phyloP scores from a whole-genome alignment of 495 filamentous ascomycete species.

The Xylaria palmicola region DNA sequence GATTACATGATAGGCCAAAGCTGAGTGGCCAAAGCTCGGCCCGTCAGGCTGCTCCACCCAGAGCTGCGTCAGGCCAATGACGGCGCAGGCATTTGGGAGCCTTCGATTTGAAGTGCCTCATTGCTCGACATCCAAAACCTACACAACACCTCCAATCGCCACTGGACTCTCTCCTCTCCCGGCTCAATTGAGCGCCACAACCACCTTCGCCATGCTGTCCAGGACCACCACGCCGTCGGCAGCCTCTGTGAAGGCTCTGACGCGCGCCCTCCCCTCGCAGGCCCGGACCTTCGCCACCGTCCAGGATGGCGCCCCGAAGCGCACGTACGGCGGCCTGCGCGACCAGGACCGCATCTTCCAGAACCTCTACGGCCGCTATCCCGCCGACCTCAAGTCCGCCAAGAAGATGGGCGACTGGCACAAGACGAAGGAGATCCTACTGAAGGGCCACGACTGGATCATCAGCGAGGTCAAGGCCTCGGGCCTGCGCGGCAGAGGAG shows the following conservation, averaged over 20 bases:
- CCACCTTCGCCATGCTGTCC: constrained; percentile 44
- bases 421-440: constrained; percentile 96
- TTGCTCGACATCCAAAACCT: constrained; percentile 20
- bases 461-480: constrained; percentile 96
- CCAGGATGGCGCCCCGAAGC: constrained; percentile 72
- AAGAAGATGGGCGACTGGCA: constrained; percentile 99
- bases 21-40: constrained; percentile 18
- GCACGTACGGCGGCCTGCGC: constrained; percentile 77
- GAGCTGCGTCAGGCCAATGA: constrained; percentile 24
- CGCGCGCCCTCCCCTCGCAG: constrained; percentile 34
- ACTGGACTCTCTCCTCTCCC: constrained; percentile 41
- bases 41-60: constrained; percentile 8
- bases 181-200: constrained; percentile 46
- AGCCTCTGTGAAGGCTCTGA: constrained; percentile 42
- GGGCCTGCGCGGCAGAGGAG: constrained; percentile 90
- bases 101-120: constrained; percentile 31
- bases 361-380: constrained; percentile 93
- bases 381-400: constrained; percentile 85
- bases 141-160: constrained; percentile 25
- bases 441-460: constrained; percentile 98
- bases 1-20: too few species aligned
- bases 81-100: constrained; percentile 23
- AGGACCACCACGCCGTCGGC: constrained; percentile 46
- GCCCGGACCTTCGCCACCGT: constrained; percentile 74
- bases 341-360: constrained; percentile 99